Percentiles rank a stretch among this genome's conserved stretches.
Conservation (phyloP, 768 basidiomycete species). For the Psilocybe cubensis region DNA sequence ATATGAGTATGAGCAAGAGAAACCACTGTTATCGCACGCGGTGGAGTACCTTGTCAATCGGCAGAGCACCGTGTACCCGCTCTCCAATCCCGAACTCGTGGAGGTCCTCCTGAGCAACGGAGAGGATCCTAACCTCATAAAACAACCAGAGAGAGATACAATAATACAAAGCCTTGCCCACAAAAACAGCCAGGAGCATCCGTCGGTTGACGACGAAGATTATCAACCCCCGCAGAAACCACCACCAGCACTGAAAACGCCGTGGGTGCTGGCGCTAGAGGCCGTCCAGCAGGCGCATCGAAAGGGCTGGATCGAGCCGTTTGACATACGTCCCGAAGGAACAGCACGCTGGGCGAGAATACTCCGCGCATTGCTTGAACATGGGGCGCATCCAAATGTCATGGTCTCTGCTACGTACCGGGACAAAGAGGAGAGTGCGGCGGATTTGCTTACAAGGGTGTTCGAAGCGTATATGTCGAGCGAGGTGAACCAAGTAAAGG, state of each 20-base stretch:
- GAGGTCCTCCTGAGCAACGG: slow-evolving; percentile 11
- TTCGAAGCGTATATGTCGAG: background rate
- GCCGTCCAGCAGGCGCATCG: slow-evolving; percentile 12
- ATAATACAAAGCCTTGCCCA: background rate
- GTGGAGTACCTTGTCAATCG: slow-evolving; percentile 15
- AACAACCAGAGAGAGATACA: background rate
- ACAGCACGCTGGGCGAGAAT: slow-evolving; percentile 10
- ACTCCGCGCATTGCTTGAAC: slow-evolving; percentile 7
- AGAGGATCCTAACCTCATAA: slow-evolving; percentile 11
- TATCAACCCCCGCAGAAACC: background rate
- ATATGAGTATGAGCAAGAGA: slow-evolving; percentile 12
- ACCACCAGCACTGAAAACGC: slow-evolving; percentile 6
- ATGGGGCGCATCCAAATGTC: slow-evolving; percentile 9
- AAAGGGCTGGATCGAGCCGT: slow-evolving; percentile 9
- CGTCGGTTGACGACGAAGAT: background rate
- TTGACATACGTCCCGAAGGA: slow-evolving; percentile 8
- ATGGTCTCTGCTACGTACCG: slow-evolving; percentile 5
- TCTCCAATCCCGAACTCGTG: slow-evolving; percentile 6
- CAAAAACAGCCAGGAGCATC: background rate
- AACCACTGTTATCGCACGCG: slow-evolving; percentile 11
- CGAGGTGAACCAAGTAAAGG: background rate
- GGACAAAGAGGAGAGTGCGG: slow-evolving; percentile 7
- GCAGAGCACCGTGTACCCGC: slow-evolving; percentile 11
- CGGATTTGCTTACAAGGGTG: slow-evolving; percentile 5
- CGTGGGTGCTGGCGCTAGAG: slow-evolving; percentile 10